Evolutionary conservation across 768 basidiomycete species (phyloP).

Genomic region (Mycena galopus): DNA sequence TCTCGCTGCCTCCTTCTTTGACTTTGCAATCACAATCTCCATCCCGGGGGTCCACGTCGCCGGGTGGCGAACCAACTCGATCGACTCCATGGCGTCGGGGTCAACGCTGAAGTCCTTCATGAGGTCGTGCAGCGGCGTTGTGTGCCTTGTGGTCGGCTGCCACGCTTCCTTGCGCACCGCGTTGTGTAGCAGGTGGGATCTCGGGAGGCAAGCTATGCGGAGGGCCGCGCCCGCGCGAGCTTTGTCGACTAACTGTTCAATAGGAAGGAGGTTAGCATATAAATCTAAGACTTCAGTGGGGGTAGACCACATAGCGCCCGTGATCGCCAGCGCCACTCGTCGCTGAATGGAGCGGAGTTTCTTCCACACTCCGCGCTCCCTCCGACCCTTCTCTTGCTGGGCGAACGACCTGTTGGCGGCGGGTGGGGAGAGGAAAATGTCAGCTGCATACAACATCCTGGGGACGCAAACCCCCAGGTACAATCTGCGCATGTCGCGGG

Average conservation of each 20-base stretch:
- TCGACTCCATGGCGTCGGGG: too few relatives aligned
- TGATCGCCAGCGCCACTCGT: slow-evolving; percentile 27
- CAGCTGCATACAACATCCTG: too few relatives aligned
- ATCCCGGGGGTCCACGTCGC: neutral
- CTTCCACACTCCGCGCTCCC: neutral
- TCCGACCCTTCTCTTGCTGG: too few relatives aligned
- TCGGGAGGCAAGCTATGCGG: neutral
- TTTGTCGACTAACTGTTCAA: neutral
- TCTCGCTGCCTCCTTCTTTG: slow-evolving; percentile 10
- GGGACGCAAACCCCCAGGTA: too few relatives aligned
- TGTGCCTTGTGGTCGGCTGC: neutral
- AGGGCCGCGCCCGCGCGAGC: neutral
- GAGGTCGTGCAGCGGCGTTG: neutral
- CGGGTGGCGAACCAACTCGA: neutral
- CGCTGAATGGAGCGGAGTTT: slow-evolving; percentile 33
- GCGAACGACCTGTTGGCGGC: too few relatives aligned
- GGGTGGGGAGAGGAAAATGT: too few relatives aligned
- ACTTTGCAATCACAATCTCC: neutral
- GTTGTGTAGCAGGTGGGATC: neutral
- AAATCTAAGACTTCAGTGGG: slow-evolving; percentile 26
- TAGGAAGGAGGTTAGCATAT: neutral
- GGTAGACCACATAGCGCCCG: slow-evolving; percentile 31
- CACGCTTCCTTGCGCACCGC: neutral
- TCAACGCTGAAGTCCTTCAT: neutral
- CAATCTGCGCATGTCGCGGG: too few relatives aligned